phyloP scores from a whole-genome alignment of 257 asterid species.

The Dorcoceras hygrometricum region DNA sequence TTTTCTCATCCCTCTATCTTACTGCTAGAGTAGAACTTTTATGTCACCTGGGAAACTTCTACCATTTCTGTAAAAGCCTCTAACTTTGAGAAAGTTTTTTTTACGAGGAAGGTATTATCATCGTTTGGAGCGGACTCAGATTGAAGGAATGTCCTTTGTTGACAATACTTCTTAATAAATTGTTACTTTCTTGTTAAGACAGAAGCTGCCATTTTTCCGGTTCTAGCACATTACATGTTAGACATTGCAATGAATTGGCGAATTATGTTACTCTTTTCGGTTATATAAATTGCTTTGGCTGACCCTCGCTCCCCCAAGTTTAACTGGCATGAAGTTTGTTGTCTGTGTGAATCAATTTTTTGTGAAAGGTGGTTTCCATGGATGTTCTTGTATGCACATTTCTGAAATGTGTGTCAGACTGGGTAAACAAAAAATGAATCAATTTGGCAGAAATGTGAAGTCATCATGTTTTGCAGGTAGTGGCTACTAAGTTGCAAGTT shows the following conservation, averaged over 20 bases:
- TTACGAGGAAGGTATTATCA: neutral
- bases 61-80: neutral
- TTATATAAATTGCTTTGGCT: conserved; percentile 7
- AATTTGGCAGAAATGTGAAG: conserved; percentile 11
- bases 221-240: conserved; percentile 3
- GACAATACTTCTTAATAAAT: neutral
- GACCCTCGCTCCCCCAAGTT: conserved; percentile 10
- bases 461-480: conserved; percentile 49
- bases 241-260: neutral
- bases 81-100: conserved; percentile 4
- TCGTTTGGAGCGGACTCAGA: neutral
- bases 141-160: conserved; percentile 2
- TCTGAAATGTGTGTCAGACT: conserved; percentile 11
- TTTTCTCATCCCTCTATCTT: conserved; percentile 2
- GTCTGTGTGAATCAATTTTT: conserved; percentile 16
- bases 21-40: conserved; percentile 9
- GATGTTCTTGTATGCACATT: conserved; percentile 2
- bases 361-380: conserved; percentile 11
- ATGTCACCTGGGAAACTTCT: conserved; percentile 8
- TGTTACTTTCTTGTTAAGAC: neutral
- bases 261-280: conserved; percentile 3
- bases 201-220: neutral
- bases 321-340: neutral
- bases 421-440: conserved; percentile 1
- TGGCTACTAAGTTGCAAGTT: conserved; percentile 55